These are phyloP conservation scores for Verticillium albo-atrum DNA, from an alignment of 2,329 filamentous ascomycete species.

Conservation along the genomic window DNA sequence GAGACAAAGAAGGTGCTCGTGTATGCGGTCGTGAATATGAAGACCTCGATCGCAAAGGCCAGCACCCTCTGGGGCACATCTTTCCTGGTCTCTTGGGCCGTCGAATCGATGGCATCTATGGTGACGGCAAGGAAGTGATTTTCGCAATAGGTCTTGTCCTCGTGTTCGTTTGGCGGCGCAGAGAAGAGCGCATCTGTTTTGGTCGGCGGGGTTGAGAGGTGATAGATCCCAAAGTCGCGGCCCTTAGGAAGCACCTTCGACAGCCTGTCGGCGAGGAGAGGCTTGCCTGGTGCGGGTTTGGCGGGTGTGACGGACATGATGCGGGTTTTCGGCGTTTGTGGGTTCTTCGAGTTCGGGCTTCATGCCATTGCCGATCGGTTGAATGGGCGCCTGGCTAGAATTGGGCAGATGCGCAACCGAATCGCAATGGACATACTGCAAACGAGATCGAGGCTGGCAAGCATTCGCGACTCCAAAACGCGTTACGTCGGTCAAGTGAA, in stretches of 20 bases:
- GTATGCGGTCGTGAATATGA: constrained; percentile 77
- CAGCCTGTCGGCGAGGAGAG: constrained; percentile 31
- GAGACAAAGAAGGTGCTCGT: constrained; percentile 90
- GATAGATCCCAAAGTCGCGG: constrained; percentile 65
- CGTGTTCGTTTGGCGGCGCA: constrained; percentile 64
- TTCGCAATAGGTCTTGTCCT: constrained; percentile 80
- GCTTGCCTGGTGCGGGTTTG: constrained; percentile 16
- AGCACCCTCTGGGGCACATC: constrained; percentile 48
- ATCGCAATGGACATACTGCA: neutral
- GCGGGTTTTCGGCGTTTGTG: neutral
- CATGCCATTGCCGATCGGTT: constrained; percentile 1
- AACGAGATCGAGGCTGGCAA: neutral
- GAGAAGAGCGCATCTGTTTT: constrained; percentile 73
- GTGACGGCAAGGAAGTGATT: constrained; percentile 67
- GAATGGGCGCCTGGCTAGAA: neutral
- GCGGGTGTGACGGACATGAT: constrained; percentile 17
- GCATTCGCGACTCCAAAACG: neutral
- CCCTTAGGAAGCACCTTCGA: constrained; percentile 49
- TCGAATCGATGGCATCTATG: constrained; percentile 27
- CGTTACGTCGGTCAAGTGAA: neutral
- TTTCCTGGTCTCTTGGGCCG: constrained; percentile 15
- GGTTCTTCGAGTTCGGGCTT: neutral
- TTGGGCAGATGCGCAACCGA: neutral
- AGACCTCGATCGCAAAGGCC: constrained; percentile 78
- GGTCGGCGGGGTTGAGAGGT: constrained; percentile 81